Conservation (phyloP, 2,329 filamentous ascomycete genomes). For the Basipetospora chlamydospora region DNA sequence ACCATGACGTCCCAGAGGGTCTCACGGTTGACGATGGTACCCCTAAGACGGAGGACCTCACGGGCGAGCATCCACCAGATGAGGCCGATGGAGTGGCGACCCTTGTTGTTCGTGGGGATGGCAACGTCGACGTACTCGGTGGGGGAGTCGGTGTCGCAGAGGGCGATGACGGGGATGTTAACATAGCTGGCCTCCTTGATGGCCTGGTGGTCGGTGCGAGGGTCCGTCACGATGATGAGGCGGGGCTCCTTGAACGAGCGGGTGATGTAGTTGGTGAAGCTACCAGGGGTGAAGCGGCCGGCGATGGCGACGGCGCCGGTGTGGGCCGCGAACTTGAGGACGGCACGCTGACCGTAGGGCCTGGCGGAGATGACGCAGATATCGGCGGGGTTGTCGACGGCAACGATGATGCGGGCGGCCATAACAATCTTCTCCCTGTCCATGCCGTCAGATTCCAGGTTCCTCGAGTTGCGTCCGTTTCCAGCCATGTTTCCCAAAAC, state of each 20-base stretch:
- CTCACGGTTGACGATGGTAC: conserved; percentile 91
- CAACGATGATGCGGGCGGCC: conserved; percentile 94
- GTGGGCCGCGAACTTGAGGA: conserved; percentile 99
- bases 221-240: conserved; percentile 98
- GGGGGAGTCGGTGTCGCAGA: conserved; percentile 97
- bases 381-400: conserved; percentile 98
- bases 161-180: conserved; percentile 99
- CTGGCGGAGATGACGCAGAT: conserved; percentile 98
- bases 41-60: conserved; percentile 97
- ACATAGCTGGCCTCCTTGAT: conserved; percentile 99
- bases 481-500: too few relatives aligned
- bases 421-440: conserved; percentile 99
- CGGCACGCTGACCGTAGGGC: conserved; percentile 98
- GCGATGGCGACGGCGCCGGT: conserved; percentile 96
- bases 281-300: conserved; percentile 99
- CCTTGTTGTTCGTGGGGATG: conserved; percentile 99
- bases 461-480: too few relatives aligned
- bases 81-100: conserved; percentile 95
- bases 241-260: conserved; percentile 99
- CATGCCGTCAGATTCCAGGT: conserved; percentile 11
- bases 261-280: conserved; percentile 99
- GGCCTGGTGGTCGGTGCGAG: conserved; percentile 97
- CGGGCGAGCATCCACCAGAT: conserved; percentile 99
- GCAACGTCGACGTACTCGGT: conserved; percentile 99
- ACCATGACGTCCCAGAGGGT: conserved; percentile 98